phyloP scores from a whole-genome alignment of 805 yeast species.

The Lipomyces chichibuensis region DNA sequence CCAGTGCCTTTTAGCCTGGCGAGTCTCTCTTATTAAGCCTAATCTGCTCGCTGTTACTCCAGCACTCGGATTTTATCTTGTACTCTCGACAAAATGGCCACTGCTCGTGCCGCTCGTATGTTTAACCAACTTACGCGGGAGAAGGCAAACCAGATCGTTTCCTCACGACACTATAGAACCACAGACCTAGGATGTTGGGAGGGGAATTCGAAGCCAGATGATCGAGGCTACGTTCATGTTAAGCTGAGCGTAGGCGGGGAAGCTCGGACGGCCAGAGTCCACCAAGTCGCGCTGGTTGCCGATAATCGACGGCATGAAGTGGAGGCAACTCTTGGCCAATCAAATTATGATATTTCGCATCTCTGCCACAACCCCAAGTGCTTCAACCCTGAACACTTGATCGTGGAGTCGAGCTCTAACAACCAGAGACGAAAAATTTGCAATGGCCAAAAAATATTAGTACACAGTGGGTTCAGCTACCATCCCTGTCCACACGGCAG shows the following conservation, averaged over 20 bases:
- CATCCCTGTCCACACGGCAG: constrained; percentile 1
- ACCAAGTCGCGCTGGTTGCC: not conserved
- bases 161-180: not conserved
- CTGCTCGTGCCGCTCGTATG: not conserved
- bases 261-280: not conserved
- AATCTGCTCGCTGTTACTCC: too few relatives aligned
- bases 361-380: not conserved
- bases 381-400: not conserved
- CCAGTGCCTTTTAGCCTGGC: too few relatives aligned
- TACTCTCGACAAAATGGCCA: not conserved
- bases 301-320: not conserved
- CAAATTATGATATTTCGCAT: not conserved
- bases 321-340: not conserved
- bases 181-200: not conserved
- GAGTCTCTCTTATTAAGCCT: too few relatives aligned
- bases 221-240: not conserved
- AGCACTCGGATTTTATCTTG: not conserved
- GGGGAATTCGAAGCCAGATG: not conserved
- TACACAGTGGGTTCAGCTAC: not conserved
- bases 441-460: not conserved
- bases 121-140: not conserved
- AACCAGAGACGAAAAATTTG: not conserved
- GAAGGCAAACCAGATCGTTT: not conserved
- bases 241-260: not conserved
- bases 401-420: not conserved